Conservation (phyloP, 1,284 basidiomycete genomes). For the Rhodotorula glutinis region DNA sequence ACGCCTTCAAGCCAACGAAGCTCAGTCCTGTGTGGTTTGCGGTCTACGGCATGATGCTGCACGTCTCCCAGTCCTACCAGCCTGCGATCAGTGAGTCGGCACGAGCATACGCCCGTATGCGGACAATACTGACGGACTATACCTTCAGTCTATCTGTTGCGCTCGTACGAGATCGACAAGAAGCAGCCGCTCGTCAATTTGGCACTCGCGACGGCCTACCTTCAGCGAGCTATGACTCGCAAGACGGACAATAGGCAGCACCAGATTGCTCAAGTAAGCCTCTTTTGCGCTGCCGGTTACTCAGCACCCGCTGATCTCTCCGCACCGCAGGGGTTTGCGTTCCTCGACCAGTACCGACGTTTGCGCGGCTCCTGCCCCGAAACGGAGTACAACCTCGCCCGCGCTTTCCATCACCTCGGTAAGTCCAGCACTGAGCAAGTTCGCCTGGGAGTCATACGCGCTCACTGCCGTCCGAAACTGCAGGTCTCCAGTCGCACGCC, state of each 20-base stretch:
- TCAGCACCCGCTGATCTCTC: neutral
- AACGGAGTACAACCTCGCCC: conserved; percentile 86
- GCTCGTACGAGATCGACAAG: conserved; percentile 78
- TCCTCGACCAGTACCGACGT: conserved; percentile 70
- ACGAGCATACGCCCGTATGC: too few species aligned
- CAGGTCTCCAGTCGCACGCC: conserved; percentile 75
- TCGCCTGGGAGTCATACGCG: neutral
- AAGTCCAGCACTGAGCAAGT: conserved; percentile 42
- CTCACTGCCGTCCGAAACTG: neutral
- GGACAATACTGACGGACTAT: neutral
- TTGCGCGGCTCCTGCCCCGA: conserved; percentile 55
- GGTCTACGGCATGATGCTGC: conserved; percentile 83
- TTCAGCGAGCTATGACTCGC: conserved; percentile 85
- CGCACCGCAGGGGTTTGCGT: conserved; percentile 66
- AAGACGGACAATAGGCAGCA: conserved; percentile 93
- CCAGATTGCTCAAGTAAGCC: conserved; percentile 65
- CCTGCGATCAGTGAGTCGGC: conserved; percentile 76
- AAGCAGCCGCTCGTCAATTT: conserved; percentile 83
- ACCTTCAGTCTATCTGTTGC: conserved; percentile 74
- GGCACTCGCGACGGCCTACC: conserved; percentile 73
- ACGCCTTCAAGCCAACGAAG: conserved; percentile 57
- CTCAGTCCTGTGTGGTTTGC: conserved; percentile 69
- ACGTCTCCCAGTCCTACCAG: conserved; percentile 81
- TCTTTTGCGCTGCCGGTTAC: conserved; percentile 29
- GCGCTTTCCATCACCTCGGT: conserved; percentile 89